Evolutionary conservation across 257 asterid genomes (phyloP).

Genomic region (Plantago ovata): DNA sequence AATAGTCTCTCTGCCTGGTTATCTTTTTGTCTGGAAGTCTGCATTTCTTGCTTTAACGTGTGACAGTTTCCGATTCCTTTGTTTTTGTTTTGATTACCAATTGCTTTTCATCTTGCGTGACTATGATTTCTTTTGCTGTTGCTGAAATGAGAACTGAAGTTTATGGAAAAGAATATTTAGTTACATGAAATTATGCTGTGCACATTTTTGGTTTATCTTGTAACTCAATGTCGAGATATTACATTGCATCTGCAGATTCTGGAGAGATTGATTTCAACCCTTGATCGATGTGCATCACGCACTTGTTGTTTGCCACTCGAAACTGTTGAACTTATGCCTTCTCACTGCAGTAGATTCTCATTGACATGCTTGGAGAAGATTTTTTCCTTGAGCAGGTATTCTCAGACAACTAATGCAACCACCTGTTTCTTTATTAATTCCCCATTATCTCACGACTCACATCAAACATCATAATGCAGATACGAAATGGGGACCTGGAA

Average conservation of each 20-base stretch:
- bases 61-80: no score
- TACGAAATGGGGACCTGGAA: slow-evolving; percentile 52
- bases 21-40: no score
- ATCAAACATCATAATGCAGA: slow-evolving; percentile 42
- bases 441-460: slow-evolving; percentile 22
- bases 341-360: slow-evolving; percentile 97
- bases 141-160: slow-evolving; percentile 4
- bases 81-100: slow-evolving; percentile 1
- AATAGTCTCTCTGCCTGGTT: no score
- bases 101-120: slow-evolving; percentile 4
- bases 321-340: slow-evolving; percentile 94
- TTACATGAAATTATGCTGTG: slow-evolving; percentile 8
- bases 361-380: slow-evolving; percentile 89
- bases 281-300: slow-evolving; percentile 96
- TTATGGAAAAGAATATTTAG: background rate
- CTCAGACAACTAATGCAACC: slow-evolving; percentile 6
- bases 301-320: slow-evolving; percentile 87
- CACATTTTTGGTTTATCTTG: background rate
- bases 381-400: slow-evolving; percentile 83
- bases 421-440: slow-evolving; percentile 12
- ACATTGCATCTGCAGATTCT: slow-evolving; percentile 54
- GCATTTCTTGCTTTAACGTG: no score
- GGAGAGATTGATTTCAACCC: slow-evolving; percentile 70
- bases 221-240: background rate
- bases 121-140: slow-evolving; percentile 15